Conservation (phyloP, 2,329 filamentous ascomycete genomes). For the Leptographium flavum region DNA sequence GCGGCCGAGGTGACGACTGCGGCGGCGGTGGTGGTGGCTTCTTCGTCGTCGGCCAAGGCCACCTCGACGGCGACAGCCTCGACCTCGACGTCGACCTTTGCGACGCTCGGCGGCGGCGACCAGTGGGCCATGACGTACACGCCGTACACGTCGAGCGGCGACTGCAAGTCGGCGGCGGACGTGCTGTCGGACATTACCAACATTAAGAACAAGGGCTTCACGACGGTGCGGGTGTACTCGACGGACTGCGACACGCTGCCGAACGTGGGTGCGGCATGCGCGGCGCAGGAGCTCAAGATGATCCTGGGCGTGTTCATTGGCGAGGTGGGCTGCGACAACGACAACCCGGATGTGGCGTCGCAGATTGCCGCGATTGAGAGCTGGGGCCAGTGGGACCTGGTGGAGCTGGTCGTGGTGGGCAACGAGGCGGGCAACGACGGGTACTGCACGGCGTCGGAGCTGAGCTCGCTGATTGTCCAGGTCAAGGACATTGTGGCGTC, state of each 20-base stretch:
- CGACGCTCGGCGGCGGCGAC: slow-evolving; percentile 25
- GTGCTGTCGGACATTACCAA: slow-evolving; percentile 46
- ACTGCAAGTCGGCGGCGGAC: slow-evolving; percentile 49
- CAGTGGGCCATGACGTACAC: slow-evolving; percentile 72
- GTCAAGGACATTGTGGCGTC: slow-evolving; percentile 47
- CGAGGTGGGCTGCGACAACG: slow-evolving; percentile 42
- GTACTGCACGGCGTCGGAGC: slow-evolving; percentile 47
- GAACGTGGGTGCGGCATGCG: slow-evolving; percentile 57
- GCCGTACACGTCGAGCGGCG: slow-evolving; percentile 45
- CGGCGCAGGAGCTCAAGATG: slow-evolving; percentile 55
- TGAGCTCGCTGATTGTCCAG: slow-evolving; percentile 55
- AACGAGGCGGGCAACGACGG: slow-evolving; percentile 81
- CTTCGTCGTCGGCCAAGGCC: slow-evolving; percentile 10
- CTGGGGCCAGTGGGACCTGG: slow-evolving; percentile 62
- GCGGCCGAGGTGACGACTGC: slow-evolving; percentile 14
- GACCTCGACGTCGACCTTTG: slow-evolving; percentile 7
- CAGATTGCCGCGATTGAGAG: slow-evolving; percentile 61
- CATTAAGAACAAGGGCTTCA: slow-evolving; percentile 55
- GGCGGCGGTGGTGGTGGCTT: slow-evolving; percentile 14
- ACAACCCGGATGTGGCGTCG: slow-evolving; percentile 44
- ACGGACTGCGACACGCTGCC: slow-evolving; percentile 77
- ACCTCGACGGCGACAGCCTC: slow-evolving; percentile 9
- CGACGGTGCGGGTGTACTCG: slow-evolving; percentile 68
- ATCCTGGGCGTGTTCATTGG: slow-evolving; percentile 84
- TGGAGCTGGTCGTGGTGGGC: slow-evolving; percentile 71